These are phyloP conservation scores for Fraxinus dipetala DNA, from an alignment of 305 asterid species.

Conservation along the genomic window DNA sequence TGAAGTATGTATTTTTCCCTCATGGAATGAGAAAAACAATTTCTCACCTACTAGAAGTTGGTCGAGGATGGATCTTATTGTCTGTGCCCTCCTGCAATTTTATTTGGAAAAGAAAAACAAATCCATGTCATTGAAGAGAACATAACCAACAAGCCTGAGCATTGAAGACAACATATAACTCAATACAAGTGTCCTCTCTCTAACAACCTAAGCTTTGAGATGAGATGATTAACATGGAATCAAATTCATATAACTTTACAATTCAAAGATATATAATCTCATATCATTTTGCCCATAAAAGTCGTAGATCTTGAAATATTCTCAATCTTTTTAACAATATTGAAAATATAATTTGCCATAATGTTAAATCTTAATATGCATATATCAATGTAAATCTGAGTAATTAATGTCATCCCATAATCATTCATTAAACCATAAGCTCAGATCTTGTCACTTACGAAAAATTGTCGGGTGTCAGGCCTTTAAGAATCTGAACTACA, in stretches of 20 bases:
- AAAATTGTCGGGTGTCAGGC: background rate
- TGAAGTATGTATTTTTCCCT: constrained; percentile 11
- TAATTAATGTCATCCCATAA: background rate
- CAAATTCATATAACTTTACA: background rate
- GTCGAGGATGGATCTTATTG: constrained; percentile 26
- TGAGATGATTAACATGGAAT: background rate
- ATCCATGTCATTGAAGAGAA: background rate
- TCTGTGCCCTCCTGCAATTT: constrained; percentile 29
- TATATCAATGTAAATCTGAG: background rate
- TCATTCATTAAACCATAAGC: background rate
- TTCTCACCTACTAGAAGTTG: constrained; percentile 24
- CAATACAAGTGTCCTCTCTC: background rate
- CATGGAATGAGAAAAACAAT: background rate
- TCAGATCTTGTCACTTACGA: background rate
- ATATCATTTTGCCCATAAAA: background rate
- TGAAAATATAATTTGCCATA: background rate
- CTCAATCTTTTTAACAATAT: background rate
- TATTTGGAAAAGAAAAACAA: background rate
- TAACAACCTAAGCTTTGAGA: background rate
- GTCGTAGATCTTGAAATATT: background rate
- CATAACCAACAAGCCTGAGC: background rate
- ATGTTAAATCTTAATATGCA: background rate
- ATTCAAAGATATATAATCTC: background rate
- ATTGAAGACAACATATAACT: background rate
- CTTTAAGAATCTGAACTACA: background rate